Evolutionary conservation across 2,329 filamentous ascomycete genomes (phyloP).

Genomic region (Cladosporium sp.): DNA sequence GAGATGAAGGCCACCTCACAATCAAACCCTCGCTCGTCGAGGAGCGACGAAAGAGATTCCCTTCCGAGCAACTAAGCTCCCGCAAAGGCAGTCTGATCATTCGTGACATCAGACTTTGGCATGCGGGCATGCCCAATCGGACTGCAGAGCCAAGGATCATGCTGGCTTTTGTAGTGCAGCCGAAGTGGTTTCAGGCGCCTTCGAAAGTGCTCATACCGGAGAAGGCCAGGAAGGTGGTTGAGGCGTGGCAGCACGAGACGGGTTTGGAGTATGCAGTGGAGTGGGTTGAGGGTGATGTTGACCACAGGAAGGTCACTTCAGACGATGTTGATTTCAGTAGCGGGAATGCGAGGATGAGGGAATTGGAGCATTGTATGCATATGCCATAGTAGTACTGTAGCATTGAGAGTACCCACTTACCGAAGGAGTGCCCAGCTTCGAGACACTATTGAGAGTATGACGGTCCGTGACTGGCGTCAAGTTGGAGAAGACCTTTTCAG

Average conservation of each 20-base stretch:
- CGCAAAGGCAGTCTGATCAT: conserved; percentile 55
- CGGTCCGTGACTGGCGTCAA: too few relatives aligned
- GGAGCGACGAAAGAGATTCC: conserved; percentile 30
- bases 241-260: conserved; percentile 18
- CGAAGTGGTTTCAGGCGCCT: conserved; percentile 35
- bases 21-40: conserved; percentile 35
- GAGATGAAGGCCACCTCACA: conserved; percentile 49
- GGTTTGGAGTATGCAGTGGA: conserved; percentile 16
- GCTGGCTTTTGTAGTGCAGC: conserved; percentile 47
- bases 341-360: conserved; percentile 15
- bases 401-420: too few relatives aligned
- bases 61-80: conserved; percentile 49
- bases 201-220: conserved; percentile 19
- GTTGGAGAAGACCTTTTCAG: too few relatives aligned
- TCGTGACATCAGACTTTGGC: conserved; percentile 59
- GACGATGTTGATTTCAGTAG: conserved; percentile 20
- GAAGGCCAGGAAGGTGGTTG: conserved; percentile 14
- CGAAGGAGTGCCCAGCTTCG: too few relatives aligned
- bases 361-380: conserved; percentile 18
- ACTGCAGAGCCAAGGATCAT: conserved; percentile 35
- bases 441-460: too few relatives aligned
- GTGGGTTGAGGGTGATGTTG: conserved; percentile 21
- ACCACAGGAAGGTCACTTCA: conserved; percentile 20
- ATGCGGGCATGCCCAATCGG: conserved; percentile 59
- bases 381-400: neutral